Evolutionary conservation across 257 asterid species (phyloP), one percentile per base, ranked within the genome.

Genomic region (Salvia hispanica): DNA sequence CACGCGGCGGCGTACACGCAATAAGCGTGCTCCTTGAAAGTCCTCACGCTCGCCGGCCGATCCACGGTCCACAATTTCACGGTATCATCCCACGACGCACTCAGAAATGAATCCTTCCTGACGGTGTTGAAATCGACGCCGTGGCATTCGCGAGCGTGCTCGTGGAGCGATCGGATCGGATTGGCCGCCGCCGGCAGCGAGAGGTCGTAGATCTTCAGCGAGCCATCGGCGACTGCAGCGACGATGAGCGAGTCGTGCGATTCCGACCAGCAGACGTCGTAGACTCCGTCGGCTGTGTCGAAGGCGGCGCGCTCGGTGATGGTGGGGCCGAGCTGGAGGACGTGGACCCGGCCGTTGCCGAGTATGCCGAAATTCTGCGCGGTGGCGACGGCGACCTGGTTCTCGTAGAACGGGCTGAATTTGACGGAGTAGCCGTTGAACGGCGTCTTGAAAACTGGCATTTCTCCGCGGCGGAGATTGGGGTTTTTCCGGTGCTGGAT

Each of bases 261-360:
- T 67, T 93, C 99, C 34, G 99, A 88, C 96, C 97, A 93, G 81
- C 96, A 90, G 12, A 92, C 77, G 69, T 93, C 97, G 81, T 90
- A 93, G 34, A 90, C 94, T 13, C 97, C 96, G 75, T 93, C 97
- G 61, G 99, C 90, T 6, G 99, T 93, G 69, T 93, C 99, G 83
- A 85, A 93, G 76, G 97, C 61, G 66, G 84, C 76, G 69, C 87
- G 74, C 37, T 88, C 95, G 2, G 92, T 73, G 78, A 93, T 64
- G 15, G 82, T 21, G 21, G 96, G 89, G 5, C 85, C 81, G 60
- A 90, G 83, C 74, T 88, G 88, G 77, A 93, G 92, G 71, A 90
- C 84, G 84, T 93, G 99, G 72, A 93, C 61, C 44, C 97, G 95
- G 78, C 97, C 99, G 84, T 90, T 93, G 58, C 99, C 97, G 76